phyloP scores from a whole-genome alignment of 139 green algal genomes.

The Chlamydomonas asymmetrica region DNA sequence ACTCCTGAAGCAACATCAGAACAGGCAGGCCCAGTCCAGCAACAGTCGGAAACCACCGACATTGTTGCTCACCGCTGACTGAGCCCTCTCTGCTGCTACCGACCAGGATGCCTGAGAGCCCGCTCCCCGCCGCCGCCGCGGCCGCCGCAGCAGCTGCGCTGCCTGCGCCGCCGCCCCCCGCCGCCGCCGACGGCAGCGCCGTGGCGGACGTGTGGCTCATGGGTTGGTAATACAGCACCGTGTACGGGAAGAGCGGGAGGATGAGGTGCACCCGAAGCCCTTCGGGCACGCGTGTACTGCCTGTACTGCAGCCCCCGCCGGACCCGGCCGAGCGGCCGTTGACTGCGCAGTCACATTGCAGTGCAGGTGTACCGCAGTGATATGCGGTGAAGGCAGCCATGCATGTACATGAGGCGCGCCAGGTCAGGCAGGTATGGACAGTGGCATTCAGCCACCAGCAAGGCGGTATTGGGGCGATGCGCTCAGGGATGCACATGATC shows the following conservation, averaged over 20 bases:
- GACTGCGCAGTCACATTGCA: neutral
- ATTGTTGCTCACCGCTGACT: neutral
- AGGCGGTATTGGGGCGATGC: too few relatives aligned
- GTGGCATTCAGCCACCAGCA: too few relatives aligned
- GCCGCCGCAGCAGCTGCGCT: neutral
- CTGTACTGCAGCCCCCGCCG: neutral
- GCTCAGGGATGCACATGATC: too few relatives aligned
- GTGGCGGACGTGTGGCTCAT: slow-evolving; percentile 15
- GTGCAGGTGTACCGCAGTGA: neutral
- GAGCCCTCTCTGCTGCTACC: slow-evolving; percentile 1
- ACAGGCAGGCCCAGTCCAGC: neutral
- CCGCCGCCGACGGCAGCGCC: neutral
- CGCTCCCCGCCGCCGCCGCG: neutral
- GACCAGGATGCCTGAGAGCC: neutral
- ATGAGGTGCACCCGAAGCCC: slow-evolving; percentile 66
- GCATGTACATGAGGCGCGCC: too few relatives aligned
- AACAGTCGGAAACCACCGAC: neutral
- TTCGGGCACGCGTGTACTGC: slow-evolving; percentile 1
- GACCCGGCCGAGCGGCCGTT: neutral
- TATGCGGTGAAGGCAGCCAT: too few relatives aligned
- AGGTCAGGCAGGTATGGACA: too few relatives aligned
- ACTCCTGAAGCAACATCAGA: neutral
- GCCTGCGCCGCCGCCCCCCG: neutral
- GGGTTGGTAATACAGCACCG: slow-evolving; percentile 80
- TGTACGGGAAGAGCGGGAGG: slow-evolving; percentile 80